These are phyloP conservation scores for Dispira simplex DNA, from an alignment of 192 early-diverging fungal species.

Conservation along the genomic window DNA sequence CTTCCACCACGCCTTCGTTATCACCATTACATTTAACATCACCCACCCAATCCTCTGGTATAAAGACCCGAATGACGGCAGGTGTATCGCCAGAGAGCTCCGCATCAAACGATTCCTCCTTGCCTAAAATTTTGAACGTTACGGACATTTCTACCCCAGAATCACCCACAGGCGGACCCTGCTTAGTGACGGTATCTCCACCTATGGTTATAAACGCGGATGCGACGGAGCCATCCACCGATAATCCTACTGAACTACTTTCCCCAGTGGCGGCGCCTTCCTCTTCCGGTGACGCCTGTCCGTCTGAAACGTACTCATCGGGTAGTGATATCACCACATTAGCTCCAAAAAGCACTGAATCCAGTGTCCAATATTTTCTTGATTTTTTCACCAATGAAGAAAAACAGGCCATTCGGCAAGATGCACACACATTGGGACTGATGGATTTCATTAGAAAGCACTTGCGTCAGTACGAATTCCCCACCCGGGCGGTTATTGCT, in stretches of 20 bases:
- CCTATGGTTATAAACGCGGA: background rate
- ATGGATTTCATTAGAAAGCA: conserved; percentile 49
- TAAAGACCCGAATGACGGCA: background rate
- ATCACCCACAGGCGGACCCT: no score
- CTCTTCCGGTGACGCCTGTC: background rate
- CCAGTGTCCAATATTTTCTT: background rate
- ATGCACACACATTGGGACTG: conserved; percentile 21
- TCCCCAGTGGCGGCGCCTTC: background rate
- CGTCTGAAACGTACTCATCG: background rate
- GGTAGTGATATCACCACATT: background rate
- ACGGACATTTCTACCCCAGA: no score
- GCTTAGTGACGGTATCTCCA: background rate
- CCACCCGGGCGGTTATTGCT: conserved; percentile 41
- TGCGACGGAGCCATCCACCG: background rate
- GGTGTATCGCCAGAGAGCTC: background rate
- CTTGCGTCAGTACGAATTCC: conserved; percentile 23
- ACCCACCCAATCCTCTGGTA: background rate
- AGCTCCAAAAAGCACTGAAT: background rate
- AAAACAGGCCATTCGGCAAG: conserved; percentile 19
- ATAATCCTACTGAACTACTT: background rate
- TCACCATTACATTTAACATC: background rate
- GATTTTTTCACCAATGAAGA: conserved; percentile 16
- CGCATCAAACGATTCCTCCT: background rate
- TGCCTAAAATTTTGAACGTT: background rate
- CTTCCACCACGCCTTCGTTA: background rate